Evolutionary conservation across 139 green algal genomes (phyloP).

Genomic region (Coccomyxa sp.): DNA sequence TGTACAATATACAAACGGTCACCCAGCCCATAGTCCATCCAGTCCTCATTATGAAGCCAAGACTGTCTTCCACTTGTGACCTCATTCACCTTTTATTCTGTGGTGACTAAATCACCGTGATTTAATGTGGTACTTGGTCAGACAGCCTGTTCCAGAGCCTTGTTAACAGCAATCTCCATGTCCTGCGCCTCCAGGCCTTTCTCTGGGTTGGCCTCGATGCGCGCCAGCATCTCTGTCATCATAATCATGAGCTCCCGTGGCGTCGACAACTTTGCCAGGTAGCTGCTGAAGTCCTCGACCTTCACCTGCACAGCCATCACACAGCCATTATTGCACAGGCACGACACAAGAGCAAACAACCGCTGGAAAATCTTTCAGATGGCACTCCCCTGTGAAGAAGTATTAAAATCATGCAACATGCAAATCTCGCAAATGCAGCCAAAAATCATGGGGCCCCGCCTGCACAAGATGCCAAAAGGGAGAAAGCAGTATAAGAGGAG

Average conservation of each 20-base stretch:
- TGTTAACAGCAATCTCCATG: slow-evolving; percentile 84
- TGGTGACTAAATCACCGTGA: too few species aligned
- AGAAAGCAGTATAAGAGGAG: too few species aligned
- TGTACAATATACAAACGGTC: too few species aligned
- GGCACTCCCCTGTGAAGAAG: neutral
- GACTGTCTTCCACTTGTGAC: too few species aligned
- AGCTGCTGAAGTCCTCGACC: slow-evolving; percentile 78
- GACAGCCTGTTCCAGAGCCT: slow-evolving; percentile 33
- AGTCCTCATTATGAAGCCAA: too few species aligned
- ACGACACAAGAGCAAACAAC: neutral
- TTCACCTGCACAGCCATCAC: slow-evolving; percentile 42
- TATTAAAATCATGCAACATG: too few species aligned
- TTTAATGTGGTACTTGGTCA: neutral
- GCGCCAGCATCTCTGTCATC: slow-evolving; percentile 86
- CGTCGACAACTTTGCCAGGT: slow-evolving; percentile 77
- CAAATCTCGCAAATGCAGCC: neutral
- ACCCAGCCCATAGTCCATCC: too few species aligned
- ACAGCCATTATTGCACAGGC: neutral
- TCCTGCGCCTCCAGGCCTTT: slow-evolving; percentile 78
- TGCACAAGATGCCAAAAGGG: neutral
- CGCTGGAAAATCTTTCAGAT: neutral
- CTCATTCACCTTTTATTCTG: too few species aligned
- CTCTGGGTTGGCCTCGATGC: slow-evolving; percentile 81
- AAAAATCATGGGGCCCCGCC: neutral
- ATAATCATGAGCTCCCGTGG: slow-evolving; percentile 89